phyloP scores from a whole-genome alignment of 2,329 filamentous ascomycete species.

The Microdochium nivale region DNA sequence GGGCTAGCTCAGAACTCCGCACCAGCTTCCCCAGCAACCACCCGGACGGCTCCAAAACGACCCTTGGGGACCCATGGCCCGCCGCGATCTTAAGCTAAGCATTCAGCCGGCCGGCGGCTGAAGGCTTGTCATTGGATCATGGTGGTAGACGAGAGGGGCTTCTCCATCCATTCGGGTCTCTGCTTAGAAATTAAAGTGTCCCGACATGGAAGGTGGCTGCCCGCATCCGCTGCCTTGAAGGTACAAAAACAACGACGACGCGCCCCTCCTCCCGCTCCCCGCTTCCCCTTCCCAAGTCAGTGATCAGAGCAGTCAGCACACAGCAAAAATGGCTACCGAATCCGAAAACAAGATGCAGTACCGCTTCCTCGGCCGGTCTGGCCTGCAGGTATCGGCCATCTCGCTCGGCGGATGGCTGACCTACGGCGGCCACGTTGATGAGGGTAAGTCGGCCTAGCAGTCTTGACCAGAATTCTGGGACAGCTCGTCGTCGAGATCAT shows the following conservation, averaged over 20 bases:
- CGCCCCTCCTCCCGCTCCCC: too few relatives aligned
- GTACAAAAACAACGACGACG: too few relatives aligned
- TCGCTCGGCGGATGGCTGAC: conserved; percentile 67
- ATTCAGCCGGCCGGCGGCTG: not conserved
- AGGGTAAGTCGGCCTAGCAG: conserved; percentile 33
- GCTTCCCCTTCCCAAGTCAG: not conserved
- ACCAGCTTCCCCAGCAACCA: too few relatives aligned
- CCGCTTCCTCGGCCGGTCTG: conserved; percentile 61
- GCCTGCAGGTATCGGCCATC: conserved; percentile 66
- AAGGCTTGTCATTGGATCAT: not conserved
- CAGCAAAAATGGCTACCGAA: not conserved
- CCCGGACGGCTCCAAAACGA: too few relatives aligned
- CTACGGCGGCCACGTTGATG: conserved; percentile 64
- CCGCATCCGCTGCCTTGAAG: too few relatives aligned
- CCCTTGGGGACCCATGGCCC: too few relatives aligned
- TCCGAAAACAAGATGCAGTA: conserved; percentile 50
- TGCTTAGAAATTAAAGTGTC: too few relatives aligned
- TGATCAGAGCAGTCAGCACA: not conserved
- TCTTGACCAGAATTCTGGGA: too few relatives aligned
- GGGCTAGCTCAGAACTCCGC: too few relatives aligned
- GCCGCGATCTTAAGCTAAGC: not conserved
- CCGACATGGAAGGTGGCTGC: too few relatives aligned
- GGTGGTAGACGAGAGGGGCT: not conserved
- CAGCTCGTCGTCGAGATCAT: too few relatives aligned
- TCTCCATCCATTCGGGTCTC: not conserved